Conservation (phyloP, 768 basidiomycete species). For the Mrakia gelida region DNA sequence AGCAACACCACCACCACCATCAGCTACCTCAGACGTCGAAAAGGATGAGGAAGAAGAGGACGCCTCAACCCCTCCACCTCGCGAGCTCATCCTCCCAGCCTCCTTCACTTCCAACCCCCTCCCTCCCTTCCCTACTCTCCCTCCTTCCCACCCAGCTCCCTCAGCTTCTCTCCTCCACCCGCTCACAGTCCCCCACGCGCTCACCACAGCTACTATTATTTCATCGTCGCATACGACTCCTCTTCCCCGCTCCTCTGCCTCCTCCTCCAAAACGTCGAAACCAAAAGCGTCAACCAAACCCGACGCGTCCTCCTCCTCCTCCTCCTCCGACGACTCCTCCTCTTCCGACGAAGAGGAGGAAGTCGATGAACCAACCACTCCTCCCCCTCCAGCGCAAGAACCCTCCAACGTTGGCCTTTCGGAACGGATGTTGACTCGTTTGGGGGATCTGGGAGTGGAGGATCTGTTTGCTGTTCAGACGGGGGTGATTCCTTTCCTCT, state of each 20-base stretch:
- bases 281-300: not conserved
- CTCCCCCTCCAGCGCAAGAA: constrained; percentile 28
- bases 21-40: constrained; percentile 27
- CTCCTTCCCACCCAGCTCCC: constrained; percentile 20
- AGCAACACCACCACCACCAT: constrained; percentile 29
- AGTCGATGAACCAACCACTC: not conserved
- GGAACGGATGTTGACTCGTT: constrained; percentile 9
- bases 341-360: not conserved
- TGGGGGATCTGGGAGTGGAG: constrained; percentile 18
- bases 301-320: not conserved
- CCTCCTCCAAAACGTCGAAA: not conserved
- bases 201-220: constrained; percentile 21
- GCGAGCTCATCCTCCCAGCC: not conserved
- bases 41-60: not conserved
- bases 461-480: constrained; percentile 67
- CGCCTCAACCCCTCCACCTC: not conserved
- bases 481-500: constrained; percentile 72
- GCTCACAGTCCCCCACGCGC: constrained; percentile 28
- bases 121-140: constrained; percentile 21
- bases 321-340: not conserved
- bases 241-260: not conserved
- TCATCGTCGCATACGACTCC: constrained; percentile 22
- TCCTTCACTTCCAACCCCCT: constrained; percentile 16
- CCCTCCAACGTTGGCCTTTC: not conserved
- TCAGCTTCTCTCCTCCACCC: constrained; percentile 26